Evolutionary conservation across 176 grass and related monocot genomes (phyloP), one percentile per base, ranked within the genome.

Genomic region (Alloteropsis semialata): DNA sequence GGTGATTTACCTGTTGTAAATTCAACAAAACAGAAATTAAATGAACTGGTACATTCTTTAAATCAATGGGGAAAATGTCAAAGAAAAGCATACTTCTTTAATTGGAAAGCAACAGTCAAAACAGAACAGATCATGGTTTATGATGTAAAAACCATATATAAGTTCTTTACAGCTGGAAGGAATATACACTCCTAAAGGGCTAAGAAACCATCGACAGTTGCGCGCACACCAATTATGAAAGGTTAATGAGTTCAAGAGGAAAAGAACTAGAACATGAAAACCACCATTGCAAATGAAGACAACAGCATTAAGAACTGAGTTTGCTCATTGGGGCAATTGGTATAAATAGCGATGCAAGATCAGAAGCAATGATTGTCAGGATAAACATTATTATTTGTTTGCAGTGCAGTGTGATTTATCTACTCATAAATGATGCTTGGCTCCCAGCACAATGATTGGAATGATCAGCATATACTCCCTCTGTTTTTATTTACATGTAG

Each of bases 1-100:
- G 51, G 28, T 81, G 62, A 42, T 82, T 87, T 41, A 60, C 73
- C 90, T 92, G 76, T 87, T 51, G 32, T 46, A 85, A 79, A 87
- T 69, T 75, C 19, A 53, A 84, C 73, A 60, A 72, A 86, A 18
- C 38, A 50, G 2, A 22, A 76, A 84, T 75, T 71, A 63, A 38
- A 72, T 56, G 18, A 49, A 25, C 19, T 2, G 11, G 12, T 45
- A 59, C 13, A 80, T 48, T 50, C 14, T 57, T 53, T 50, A n/a
- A 51, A 76, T 13, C 50, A 60, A 84, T 61, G 28, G 21, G 22
- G 17, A 38, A 25, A 27, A 63, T 6, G 19, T 5, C 55, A 67
- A 15, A 22, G n/a, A 15, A 32, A 61, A 61, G 27, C 25, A 14
- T 5, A 11, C 14, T 61, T 30, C 17, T 27, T 17, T 54, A 4